Evolutionary conservation across 2,329 filamentous ascomycete species (phyloP).

Genomic region (Lecanicillium sp.): DNA sequence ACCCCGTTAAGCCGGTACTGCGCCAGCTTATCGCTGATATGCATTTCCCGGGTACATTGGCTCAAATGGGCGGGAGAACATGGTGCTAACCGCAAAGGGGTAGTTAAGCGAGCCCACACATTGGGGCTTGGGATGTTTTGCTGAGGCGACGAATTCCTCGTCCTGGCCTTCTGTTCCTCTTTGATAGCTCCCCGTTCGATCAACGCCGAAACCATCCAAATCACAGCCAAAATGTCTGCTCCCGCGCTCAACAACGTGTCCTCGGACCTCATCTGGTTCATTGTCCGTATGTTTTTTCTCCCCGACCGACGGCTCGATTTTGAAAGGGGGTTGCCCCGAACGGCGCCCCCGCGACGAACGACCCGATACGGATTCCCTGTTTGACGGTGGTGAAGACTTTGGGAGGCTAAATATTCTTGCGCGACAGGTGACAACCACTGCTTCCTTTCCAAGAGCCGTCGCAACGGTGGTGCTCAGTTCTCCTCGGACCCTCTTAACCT

Average conservation of each 20-base stretch:
- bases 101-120: slow-evolving; percentile 39
- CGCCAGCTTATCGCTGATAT: background rate
- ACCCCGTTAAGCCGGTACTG: slow-evolving; percentile 3
- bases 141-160: slow-evolving; percentile 1
- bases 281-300: slow-evolving; percentile 64
- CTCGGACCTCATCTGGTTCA: slow-evolving; percentile 88
- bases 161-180: background rate
- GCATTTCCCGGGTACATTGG: background rate
- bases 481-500: slow-evolving; percentile 93
- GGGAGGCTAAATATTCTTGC: slow-evolving; percentile 9
- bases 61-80: background rate
- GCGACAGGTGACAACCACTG: slow-evolving; percentile 74
- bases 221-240: slow-evolving; percentile 49
- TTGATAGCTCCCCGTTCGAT: slow-evolving; percentile 9
- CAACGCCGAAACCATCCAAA: slow-evolving; percentile 16
- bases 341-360: background rate
- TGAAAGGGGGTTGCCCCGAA: background rate
- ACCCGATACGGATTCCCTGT: background rate
- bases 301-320: background rate
- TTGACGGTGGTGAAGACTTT: background rate
- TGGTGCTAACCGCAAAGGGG: slow-evolving; percentile 24
- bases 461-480: slow-evolving; percentile 76
- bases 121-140: slow-evolving; percentile 18
- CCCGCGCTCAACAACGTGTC: slow-evolving; percentile 67
- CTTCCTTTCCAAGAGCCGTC: slow-evolving; percentile 86